Evolutionary conservation across 345 rosid genomes (phyloP), one percentile per base, ranked within the genome.

Genomic region (Aethionema arabicum): DNA sequence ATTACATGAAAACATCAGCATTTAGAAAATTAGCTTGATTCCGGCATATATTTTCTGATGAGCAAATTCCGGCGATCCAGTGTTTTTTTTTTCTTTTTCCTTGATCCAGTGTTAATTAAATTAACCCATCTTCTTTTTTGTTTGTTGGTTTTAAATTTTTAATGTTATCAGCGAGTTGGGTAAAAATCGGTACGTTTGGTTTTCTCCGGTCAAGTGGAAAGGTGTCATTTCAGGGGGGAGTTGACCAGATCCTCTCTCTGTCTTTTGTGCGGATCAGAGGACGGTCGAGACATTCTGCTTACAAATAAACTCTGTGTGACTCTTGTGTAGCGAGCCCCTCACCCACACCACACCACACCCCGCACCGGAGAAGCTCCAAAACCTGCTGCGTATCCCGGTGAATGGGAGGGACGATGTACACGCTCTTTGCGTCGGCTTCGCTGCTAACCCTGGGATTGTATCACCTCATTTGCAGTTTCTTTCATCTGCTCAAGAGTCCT

Each of bases 391-490:
- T 30, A 7, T 56, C 59, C 21, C 54, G 41, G 1, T 11, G 50
- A 48, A 51, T 85, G 91, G 88, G 85, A 15, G 81, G 79, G 31
- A 59, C 84, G 40, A 31, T 80, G 3, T 90, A 84, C 79, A 80
- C 85, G 55, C 61, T 90, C 2, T 83, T 85, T 74, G 69, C 87
- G 0, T 85, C 97, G 1, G 66, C 88, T 2, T 71, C 87, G 3
- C 80, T 93, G 12, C 41, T 90, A 10, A 72, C 83, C 10, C 73
- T 93, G 5, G 96, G 96, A 12, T 63, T 90, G 15, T 87, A 85
- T 72, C 91, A 84, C 39, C 88, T 86, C 59, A 61, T 90, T 66
- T 87, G 80, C 80, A 54, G 90, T 31, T 79, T 85, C 52, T 78
- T 82, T 32, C 70, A 70, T 74, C 74, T 77, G 67, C 78, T 90